Conservation (phyloP, 257 asterid genomes). For the Penstemon newberryi region DNA sequence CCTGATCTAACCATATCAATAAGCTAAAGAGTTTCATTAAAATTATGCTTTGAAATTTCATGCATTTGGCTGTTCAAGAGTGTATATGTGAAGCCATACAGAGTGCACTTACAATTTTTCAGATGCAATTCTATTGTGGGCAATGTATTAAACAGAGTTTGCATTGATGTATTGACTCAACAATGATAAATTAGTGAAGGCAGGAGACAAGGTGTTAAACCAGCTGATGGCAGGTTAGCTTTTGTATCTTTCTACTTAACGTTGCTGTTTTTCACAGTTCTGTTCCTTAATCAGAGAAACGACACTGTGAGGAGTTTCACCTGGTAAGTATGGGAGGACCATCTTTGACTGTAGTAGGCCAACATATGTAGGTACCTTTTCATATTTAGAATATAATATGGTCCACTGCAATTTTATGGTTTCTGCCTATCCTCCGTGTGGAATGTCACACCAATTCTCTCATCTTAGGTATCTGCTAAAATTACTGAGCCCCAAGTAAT, state of each 20-base stretch:
- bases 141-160: constrained; percentile 6
- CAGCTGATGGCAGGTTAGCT: constrained; percentile 29
- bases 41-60: neutral
- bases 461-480: constrained; percentile 20
- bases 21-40: neutral
- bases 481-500: neutral
- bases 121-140: neutral
- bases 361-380: constrained; percentile 35
- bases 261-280: constrained; percentile 10
- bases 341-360: constrained; percentile 55
- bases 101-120: neutral
- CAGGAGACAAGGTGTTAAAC: constrained; percentile 36
- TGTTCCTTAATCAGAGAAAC: constrained; percentile 1
- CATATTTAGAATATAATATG: constrained; percentile 33
- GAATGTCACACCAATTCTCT: constrained; percentile 26
- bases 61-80: constrained; percentile 15
- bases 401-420: constrained; percentile 25
- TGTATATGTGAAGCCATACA: neutral
- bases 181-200: constrained; percentile 27
- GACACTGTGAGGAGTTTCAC: constrained; percentile 34
- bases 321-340: constrained; percentile 29
- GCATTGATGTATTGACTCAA: constrained; percentile 15
- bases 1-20: neutral
- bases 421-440: neutral
- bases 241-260: constrained; percentile 15